phyloP scores from a whole-genome alignment of 139 green algal species.

The Chlamydomonas applanata region DNA sequence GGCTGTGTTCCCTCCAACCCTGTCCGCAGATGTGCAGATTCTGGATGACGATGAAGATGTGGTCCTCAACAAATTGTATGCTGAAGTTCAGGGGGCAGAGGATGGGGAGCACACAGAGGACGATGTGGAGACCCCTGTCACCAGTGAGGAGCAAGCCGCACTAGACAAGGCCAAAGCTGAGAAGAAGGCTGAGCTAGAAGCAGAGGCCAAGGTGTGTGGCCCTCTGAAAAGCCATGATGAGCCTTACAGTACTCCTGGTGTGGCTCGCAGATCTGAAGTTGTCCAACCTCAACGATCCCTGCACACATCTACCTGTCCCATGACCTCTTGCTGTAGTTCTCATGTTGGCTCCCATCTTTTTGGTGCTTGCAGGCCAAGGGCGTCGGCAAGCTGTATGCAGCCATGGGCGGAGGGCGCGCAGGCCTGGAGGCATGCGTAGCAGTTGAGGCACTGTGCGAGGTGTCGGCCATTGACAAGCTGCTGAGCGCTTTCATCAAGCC shows the following conservation, averaged over 20 bases:
- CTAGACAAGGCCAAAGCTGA: slow-evolving; percentile 51
- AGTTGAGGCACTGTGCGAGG: slow-evolving; percentile 79
- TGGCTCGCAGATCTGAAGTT: too few species aligned
- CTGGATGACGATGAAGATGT: slow-evolving; percentile 6
- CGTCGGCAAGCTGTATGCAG: slow-evolving; percentile 75
- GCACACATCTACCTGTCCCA: too few species aligned
- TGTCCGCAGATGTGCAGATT: neutral
- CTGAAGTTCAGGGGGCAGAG: neutral
- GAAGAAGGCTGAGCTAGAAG: slow-evolving; percentile 27
- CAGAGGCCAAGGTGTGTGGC: slow-evolving; percentile 25
- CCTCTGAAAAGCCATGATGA: slow-evolving; percentile 18
- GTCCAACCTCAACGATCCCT: too few species aligned
- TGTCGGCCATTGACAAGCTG: slow-evolving; percentile 91
- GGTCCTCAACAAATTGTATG: neutral
- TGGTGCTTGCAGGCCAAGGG: slow-evolving; percentile 42
- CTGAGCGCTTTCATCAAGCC: slow-evolving; percentile 93
- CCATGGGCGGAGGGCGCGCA: slow-evolving; percentile 62
- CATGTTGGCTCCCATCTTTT: too few species aligned
- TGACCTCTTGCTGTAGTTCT: too few species aligned
- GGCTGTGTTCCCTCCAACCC: too few species aligned
- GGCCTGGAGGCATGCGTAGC: slow-evolving; percentile 81
- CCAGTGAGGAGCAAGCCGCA: slow-evolving; percentile 65
- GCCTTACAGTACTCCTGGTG: too few species aligned
- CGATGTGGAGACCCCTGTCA: neutral
- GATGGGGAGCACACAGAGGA: slow-evolving; percentile 11